Evolutionary conservation across 2,329 filamentous ascomycete genomes (phyloP).

Genomic region (Teratosphaeria gauchensis): DNA sequence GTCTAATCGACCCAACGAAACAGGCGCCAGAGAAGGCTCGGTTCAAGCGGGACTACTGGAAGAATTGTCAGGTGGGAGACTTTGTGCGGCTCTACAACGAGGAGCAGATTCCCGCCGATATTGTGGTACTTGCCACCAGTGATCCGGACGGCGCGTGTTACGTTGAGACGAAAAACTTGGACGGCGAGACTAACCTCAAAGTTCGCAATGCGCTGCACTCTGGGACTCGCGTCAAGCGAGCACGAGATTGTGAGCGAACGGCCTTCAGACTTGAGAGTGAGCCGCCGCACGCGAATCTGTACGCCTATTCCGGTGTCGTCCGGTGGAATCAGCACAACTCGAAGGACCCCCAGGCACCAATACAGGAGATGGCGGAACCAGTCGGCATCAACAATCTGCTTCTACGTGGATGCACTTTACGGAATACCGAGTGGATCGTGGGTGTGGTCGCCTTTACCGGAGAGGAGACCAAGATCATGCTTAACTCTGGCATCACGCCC

Average conservation of each 20-base stretch:
- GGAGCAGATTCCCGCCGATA: constrained; percentile 87
- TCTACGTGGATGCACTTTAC: constrained; percentile 81
- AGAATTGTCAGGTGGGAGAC: constrained; percentile 88
- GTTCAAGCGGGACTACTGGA: constrained; percentile 93
- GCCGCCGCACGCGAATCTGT: constrained; percentile 82
- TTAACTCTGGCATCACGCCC: constrained; percentile 91
- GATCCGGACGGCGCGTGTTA: constrained; percentile 93
- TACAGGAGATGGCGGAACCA: constrained; percentile 77
- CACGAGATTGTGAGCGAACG: constrained; percentile 80
- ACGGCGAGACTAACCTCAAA: constrained; percentile 96
- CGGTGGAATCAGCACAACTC: constrained; percentile 71
- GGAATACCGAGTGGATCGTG: constrained; percentile 93
- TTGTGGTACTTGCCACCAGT: constrained; percentile 86
- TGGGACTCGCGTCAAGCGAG: constrained; percentile 72
- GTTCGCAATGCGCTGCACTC: constrained; percentile 85
- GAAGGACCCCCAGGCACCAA: constrained; percentile 51
- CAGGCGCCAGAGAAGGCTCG: constrained; percentile 60
- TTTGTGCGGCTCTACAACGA: constrained; percentile 95
- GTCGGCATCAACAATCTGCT: constrained; percentile 93
- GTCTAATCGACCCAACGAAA: constrained; percentile 62
- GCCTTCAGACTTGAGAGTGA: constrained; percentile 88
- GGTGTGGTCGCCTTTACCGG: constrained; percentile 92
- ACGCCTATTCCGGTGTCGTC: constrained; percentile 85
- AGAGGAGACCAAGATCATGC: constrained; percentile 97
- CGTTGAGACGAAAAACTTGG: constrained; percentile 95